These are phyloP conservation scores for Paracoccidioides lutzii DNA, from an alignment of 2,329 filamentous ascomycete genomes.

Conservation along the genomic window DNA sequence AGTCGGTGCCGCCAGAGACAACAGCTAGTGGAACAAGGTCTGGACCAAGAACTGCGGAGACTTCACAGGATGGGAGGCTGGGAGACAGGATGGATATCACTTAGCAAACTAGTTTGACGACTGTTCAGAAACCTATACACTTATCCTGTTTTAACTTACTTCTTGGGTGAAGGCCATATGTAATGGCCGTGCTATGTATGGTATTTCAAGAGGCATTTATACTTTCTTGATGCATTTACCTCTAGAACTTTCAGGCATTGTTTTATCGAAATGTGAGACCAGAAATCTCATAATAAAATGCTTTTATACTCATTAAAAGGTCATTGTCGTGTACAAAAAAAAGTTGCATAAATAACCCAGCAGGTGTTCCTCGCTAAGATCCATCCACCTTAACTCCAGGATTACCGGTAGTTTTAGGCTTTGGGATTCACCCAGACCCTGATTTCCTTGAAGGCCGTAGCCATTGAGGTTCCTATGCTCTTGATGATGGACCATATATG, in stretches of 20 bases:
- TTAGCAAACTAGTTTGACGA: constrained; percentile 12
- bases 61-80: constrained; percentile 37
- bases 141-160: not conserved
- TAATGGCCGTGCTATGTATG: too few relatives aligned
- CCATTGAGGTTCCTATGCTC: not conserved
- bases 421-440: constrained; percentile 2
- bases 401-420: not conserved
- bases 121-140: constrained; percentile 1
- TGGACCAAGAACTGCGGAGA: constrained; percentile 21
- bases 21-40: constrained; percentile 8
- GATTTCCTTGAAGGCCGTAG: not conserved
- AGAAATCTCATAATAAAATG: not conserved
- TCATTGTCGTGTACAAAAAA: not conserved
- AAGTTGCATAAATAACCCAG: not conserved
- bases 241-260: not conserved
- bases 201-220: too few relatives aligned
- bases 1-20: constrained; percentile 18
- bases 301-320: not conserved
- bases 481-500: not conserved
- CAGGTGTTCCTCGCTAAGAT: not conserved
- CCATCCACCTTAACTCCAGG: not conserved
- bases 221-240: not conserved
- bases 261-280: not conserved
- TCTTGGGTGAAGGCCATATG: not conserved
- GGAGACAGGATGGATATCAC: constrained; percentile 52